A percentile compares a stretch with the other conserved stretches of the same genome.
Conservation (phyloP, 768 basidiomycete genomes). For the Kwoniella sp. region DNA sequence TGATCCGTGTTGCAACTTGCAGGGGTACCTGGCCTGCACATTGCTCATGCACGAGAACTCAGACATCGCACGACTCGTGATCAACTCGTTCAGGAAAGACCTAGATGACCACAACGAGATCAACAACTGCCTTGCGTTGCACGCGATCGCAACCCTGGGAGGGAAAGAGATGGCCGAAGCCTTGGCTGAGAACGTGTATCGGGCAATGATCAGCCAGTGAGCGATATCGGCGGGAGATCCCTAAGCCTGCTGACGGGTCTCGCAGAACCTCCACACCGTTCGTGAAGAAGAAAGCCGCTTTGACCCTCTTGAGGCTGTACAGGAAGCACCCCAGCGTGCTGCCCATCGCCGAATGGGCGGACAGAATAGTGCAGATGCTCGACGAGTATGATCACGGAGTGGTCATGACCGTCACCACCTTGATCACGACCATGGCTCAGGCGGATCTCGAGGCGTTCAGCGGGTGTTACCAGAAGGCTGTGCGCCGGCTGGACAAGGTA, state of each 20-base stretch:
- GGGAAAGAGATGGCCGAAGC: slow-evolving; percentile 98
- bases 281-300: slow-evolving; percentile 96
- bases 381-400: slow-evolving; percentile 91
- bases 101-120: slow-evolving; percentile 89
- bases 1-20: not conserved
- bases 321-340: slow-evolving; percentile 94
- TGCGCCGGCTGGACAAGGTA: slow-evolving; percentile 79
- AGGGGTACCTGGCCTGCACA: slow-evolving; percentile 98
- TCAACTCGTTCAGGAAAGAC: slow-evolving; percentile 97
- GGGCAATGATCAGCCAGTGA: slow-evolving; percentile 89
- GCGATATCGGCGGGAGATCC: no score
- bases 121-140: slow-evolving; percentile 91
- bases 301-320: slow-evolving; percentile 86
- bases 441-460: slow-evolving; percentile 85
- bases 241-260: not conserved
- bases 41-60: slow-evolving; percentile 98
- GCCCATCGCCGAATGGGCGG: slow-evolving; percentile 89
- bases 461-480: slow-evolving; percentile 91
- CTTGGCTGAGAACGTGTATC: slow-evolving; percentile 85
- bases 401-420: slow-evolving; percentile 83
- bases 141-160: slow-evolving; percentile 97
- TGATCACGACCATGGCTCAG: slow-evolving; percentile 91
- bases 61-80: slow-evolving; percentile 89
- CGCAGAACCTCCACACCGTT: slow-evolving; percentile 84
- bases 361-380: slow-evolving; percentile 91